Conservation (phyloP, 1,139 yeast genomes). For the Casaregolazyma suthepensis region DNA sequence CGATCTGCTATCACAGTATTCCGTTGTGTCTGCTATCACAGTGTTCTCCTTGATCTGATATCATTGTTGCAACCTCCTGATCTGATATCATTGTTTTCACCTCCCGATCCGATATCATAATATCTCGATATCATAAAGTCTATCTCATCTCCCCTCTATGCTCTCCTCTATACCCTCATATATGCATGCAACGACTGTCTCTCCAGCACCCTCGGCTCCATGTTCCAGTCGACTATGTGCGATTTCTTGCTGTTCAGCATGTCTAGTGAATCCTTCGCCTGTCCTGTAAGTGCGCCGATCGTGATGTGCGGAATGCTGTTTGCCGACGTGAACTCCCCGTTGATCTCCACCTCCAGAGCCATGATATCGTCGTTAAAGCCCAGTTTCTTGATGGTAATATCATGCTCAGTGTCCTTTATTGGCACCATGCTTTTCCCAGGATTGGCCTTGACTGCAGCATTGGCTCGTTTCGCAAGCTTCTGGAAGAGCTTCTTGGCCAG, state of each 20-base stretch:
- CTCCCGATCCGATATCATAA: too few species aligned
- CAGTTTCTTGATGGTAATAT: slow-evolving; percentile 5
- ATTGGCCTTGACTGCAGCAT: background rate
- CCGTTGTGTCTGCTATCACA: too few species aligned
- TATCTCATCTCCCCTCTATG: background rate
- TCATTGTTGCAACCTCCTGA: too few species aligned
- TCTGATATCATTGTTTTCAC: too few species aligned
- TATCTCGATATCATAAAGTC: too few species aligned
- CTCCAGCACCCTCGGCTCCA: slow-evolving; percentile 17
- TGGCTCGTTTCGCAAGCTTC: background rate
- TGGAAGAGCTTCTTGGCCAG: slow-evolving; percentile 1
- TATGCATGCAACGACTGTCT: slow-evolving; percentile 17
- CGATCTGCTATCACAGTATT: too few species aligned
- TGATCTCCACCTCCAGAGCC: slow-evolving; percentile 47
- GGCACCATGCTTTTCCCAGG: background rate
- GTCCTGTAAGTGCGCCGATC: slow-evolving; percentile 53
- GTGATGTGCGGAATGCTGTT: slow-evolving; percentile 68
- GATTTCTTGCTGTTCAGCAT: slow-evolving; percentile 29
- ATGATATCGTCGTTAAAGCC: slow-evolving; percentile 27
- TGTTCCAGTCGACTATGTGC: slow-evolving; percentile 17
- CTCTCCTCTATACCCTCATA: slow-evolving; percentile 3
- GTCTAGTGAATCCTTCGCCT: slow-evolving; percentile 47
- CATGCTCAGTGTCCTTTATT: background rate
- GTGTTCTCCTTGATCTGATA: too few species aligned
- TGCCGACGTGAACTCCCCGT: slow-evolving; percentile 31